A percentile compares a stretch with the other conserved stretches of the same genome.
phyloP scores from a whole-genome alignment of 1,284 basidiomycete species.

The Ceraceosorus guamensis region DNA sequence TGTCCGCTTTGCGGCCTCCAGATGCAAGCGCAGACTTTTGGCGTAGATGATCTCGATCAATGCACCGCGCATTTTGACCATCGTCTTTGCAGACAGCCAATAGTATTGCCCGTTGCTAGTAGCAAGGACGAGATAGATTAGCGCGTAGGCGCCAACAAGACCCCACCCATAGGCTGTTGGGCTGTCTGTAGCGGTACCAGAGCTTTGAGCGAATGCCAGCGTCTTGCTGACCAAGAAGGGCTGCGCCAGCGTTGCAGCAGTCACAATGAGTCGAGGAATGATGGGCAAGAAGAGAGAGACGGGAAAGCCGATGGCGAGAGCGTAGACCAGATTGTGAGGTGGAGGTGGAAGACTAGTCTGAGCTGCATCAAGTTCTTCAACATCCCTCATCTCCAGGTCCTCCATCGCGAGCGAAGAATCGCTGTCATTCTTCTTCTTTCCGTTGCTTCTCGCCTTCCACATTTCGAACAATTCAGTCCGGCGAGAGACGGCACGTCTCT shows the following conservation, averaged over 20 bases:
- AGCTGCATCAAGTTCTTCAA: constrained; percentile 11
- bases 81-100: constrained; percentile 21
- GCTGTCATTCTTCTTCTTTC: neutral
- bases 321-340: constrained; percentile 14
- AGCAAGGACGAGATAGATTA: constrained; percentile 29
- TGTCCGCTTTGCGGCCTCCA: constrained; percentile 23
- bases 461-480: too few relatives aligned
- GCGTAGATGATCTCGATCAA: constrained; percentile 35
- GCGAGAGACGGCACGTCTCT: too few relatives aligned
- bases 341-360: neutral
- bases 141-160: constrained; percentile 36
- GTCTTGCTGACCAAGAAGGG: constrained; percentile 33
- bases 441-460: neutral
- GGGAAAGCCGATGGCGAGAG: constrained; percentile 24
- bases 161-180: constrained; percentile 37
- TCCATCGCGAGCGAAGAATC: neutral
- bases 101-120: constrained; percentile 28
- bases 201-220: constrained; percentile 31
- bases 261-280: constrained; percentile 24
- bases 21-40: constrained; percentile 34
- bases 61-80: constrained; percentile 29
- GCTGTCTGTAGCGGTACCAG: constrained; percentile 13
- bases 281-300: constrained; percentile 22
- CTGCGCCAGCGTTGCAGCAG: constrained; percentile 23
- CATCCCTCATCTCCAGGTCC: neutral